Evolutionary conservation across 192 early-diverging fungal genomes (phyloP).

Genomic region (Gamsiella multidivaricata): DNA sequence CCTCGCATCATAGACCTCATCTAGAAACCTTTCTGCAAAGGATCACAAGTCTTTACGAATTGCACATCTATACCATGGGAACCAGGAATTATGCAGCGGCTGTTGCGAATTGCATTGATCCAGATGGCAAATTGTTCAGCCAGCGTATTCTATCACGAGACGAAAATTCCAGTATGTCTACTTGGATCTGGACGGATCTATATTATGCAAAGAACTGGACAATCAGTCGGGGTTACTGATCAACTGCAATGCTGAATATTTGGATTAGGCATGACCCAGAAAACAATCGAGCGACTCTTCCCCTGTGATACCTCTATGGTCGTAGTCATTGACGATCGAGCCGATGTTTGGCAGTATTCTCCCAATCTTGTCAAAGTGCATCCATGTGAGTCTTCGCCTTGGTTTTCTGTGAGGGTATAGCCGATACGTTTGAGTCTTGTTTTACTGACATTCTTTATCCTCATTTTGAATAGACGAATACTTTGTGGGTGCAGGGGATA

Average conservation of each 20-base stretch:
- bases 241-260: not conserved
- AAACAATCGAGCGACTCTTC: conserved; percentile 88
- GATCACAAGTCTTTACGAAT: conserved; percentile 81
- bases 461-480: conserved; percentile 77
- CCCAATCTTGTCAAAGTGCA: conserved; percentile 89
- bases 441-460: not conserved
- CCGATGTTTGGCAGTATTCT: conserved; percentile 94
- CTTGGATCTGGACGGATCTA: not conserved
- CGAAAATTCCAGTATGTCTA: conserved; percentile 83
- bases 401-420: not conserved
- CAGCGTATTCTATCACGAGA: conserved; percentile 93
- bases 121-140: conserved; percentile 78
- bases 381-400: conserved; percentile 74
- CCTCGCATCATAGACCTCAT: conserved; percentile 70
- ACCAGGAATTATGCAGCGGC: conserved; percentile 91
- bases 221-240: not conserved
- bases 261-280: conserved; percentile 72
- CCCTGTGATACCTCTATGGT: conserved; percentile 97
- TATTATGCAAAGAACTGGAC: not conserved
- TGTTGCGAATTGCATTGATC: conserved; percentile 90
- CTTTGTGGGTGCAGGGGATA: conserved; percentile 95
- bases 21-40: conserved; percentile 80
- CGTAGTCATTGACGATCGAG: conserved; percentile 94
- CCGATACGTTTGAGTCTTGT: not conserved
- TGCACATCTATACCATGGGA: conserved; percentile 99